These are phyloP conservation scores for Anisodus tanguticus DNA, from an alignment of 257 asterid species.

Conservation along the genomic window DNA sequence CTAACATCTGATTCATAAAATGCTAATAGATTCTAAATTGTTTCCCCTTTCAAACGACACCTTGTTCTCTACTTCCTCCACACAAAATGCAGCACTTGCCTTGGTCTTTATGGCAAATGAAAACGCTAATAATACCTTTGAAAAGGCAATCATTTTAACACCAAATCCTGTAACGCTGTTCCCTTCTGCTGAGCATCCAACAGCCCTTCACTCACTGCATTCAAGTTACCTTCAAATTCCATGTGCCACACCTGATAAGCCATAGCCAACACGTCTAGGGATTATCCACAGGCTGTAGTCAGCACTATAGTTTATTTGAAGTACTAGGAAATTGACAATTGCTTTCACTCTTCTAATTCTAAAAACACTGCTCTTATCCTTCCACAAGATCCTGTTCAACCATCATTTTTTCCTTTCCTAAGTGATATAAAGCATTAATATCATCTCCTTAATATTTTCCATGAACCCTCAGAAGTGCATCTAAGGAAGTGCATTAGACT, in stretches of 20 bases:
- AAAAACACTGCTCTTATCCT: neutral
- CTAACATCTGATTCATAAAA: neutral
- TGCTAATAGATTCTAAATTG: neutral
- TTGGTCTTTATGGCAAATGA: neutral
- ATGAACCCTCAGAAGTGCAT: neutral
- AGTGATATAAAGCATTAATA: neutral
- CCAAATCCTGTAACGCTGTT: neutral
- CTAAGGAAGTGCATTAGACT: neutral
- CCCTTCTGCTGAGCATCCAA: neutral
- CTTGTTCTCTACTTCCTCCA: neutral
- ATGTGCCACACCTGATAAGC: neutral
- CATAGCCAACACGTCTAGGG: neutral
- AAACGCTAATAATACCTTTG: neutral
- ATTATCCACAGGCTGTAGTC: neutral
- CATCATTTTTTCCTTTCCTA: neutral
- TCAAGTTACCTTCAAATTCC: neutral
- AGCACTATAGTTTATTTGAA: neutral
- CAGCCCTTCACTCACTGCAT: neutral
- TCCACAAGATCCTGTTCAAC: neutral
- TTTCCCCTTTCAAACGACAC: conserved; percentile 15
- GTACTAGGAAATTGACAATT: neutral
- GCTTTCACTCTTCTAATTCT: neutral
- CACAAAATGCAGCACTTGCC: conserved; percentile 5
- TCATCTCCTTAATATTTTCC: neutral
- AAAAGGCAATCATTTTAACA: neutral